Percentiles rank a stretch among this genome's conserved stretches.
phyloP scores from a whole-genome alignment of 352 stramenopile genomes.

The Globisporangium lucens region DNA sequence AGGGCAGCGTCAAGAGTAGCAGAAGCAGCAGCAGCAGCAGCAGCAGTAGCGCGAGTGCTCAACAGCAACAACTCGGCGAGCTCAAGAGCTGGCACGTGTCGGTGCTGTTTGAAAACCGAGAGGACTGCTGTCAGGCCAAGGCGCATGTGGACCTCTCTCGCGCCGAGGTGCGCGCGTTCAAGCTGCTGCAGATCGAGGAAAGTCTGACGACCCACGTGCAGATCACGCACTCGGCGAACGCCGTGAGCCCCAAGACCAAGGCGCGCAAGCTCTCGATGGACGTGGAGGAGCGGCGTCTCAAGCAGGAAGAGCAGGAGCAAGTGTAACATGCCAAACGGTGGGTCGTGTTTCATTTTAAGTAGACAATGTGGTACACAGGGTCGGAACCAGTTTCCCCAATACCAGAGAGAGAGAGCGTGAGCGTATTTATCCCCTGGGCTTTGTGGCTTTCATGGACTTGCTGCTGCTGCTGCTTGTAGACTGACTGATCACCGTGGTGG shows the following conservation, averaged over 20 bases:
- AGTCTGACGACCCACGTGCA: slow-evolving; percentile 61
- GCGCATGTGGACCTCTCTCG: slow-evolving; percentile 69
- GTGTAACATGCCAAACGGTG: background rate
- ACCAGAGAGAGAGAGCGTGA: background rate
- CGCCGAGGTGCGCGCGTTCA: slow-evolving; percentile 74
- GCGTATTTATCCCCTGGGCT: background rate
- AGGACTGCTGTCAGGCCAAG: slow-evolving; percentile 67
- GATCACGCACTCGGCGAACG: slow-evolving; percentile 42
- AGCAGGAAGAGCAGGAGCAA: slow-evolving; percentile 9
- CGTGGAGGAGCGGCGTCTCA: slow-evolving; percentile 16
- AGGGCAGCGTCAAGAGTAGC: slow-evolving; percentile 27
- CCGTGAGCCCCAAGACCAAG: slow-evolving; percentile 20
- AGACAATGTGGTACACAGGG: background rate
- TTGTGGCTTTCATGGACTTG: slow-evolving; percentile 2
- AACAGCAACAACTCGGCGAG: slow-evolving; percentile 14
- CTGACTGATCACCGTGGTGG: background rate
- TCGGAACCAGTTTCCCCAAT: background rate
- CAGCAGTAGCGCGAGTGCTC: background rate
- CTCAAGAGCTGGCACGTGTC: slow-evolving; percentile 61
- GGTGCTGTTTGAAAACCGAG: slow-evolving; percentile 54
- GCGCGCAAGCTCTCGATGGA: slow-evolving; percentile 26
- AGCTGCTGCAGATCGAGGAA: slow-evolving; percentile 73
- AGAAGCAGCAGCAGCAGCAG: background rate
- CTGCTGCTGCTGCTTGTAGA: slow-evolving; percentile 7
- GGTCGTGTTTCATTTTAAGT: background rate